These are phyloP conservation scores for Aspergillus aculeatinus DNA, from an alignment of 2,329 filamentous ascomycete species.

Conservation along the genomic window DNA sequence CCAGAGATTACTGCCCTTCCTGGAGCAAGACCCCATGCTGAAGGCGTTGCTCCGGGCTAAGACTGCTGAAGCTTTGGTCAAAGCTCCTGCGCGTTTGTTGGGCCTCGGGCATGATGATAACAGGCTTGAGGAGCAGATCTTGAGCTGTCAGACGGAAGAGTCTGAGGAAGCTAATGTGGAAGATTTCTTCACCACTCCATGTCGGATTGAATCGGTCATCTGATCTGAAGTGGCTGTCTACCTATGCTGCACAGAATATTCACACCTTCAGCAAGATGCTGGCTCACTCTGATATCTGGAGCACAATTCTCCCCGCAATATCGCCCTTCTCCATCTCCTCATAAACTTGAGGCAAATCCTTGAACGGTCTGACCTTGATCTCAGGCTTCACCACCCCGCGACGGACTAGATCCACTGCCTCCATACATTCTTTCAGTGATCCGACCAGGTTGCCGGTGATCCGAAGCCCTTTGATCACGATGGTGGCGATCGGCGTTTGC, in stretches of 20 bases:
- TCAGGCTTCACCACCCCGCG: conserved; percentile 44
- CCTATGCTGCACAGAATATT: too few relatives aligned
- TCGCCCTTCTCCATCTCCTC: conserved; percentile 48
- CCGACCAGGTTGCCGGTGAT: conserved; percentile 48
- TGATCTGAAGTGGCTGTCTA: neutral
- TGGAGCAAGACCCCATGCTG: conserved; percentile 26
- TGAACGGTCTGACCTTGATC: conserved; percentile 44
- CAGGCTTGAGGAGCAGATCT: neutral
- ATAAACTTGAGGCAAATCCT: conserved; percentile 44
- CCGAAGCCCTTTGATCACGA: conserved; percentile 48
- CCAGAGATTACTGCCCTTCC: conserved; percentile 30
- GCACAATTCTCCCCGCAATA: conserved; percentile 44
- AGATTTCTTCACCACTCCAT: too few relatives aligned
- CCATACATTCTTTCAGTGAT: conserved; percentile 47
- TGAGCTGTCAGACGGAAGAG: neutral
- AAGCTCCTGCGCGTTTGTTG: conserved; percentile 23
- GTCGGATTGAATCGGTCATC: neutral
- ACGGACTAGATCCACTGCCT: conserved; percentile 46
- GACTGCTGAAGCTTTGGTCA: conserved; percentile 29
- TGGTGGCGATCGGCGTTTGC: conserved; percentile 43
- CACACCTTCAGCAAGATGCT: neutral
- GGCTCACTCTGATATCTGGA: conserved; percentile 36
- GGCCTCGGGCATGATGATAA: neutral
- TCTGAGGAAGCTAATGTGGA: neutral
- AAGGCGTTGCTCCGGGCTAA: conserved; percentile 30